A percentile compares a stretch with the other conserved stretches of the same genome.
These are phyloP conservation scores for Starmera pachycereana DNA, from an alignment of 805 yeast species.

Conservation along the genomic window DNA sequence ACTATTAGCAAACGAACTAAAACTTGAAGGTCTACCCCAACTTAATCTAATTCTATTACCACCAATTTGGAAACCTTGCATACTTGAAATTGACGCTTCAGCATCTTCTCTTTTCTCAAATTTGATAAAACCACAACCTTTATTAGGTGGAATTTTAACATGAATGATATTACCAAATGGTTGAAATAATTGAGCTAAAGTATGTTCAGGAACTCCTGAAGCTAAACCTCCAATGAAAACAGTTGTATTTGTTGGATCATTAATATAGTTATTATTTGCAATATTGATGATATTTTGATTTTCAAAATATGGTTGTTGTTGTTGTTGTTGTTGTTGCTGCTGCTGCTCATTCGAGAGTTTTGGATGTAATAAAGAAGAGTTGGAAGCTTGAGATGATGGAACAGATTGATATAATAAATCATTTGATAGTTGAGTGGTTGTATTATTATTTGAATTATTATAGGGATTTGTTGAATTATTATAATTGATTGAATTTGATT, in stretches of 20 bases:
- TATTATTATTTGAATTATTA: conserved; percentile 55
- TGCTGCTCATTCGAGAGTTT: too few species aligned
- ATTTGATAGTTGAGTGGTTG: conserved; percentile 16
- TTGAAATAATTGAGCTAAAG: conserved; percentile 50
- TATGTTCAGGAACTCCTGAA: conserved; percentile 50
- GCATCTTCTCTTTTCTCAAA: conserved; percentile 62
- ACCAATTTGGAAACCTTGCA: conserved; percentile 74
- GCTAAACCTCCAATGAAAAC: conserved; percentile 73
- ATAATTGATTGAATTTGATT: neutral
- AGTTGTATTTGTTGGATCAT: conserved; percentile 60
- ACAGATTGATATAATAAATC: too few species aligned
- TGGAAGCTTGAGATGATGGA: too few species aligned
- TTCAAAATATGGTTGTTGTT: too few species aligned
- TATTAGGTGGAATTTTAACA: conserved; percentile 69
- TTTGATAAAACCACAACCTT: conserved; percentile 72
- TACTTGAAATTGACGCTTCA: conserved; percentile 63
- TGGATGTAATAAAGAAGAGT: too few species aligned
- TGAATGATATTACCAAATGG: conserved; percentile 65
- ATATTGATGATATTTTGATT: too few species aligned
- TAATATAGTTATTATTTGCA: conserved; percentile 2
- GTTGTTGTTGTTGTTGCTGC: too few species aligned
- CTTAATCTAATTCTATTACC: conserved; percentile 63
- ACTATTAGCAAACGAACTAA: too few species aligned
- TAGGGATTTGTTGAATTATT: neutral
- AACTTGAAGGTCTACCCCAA: conserved; percentile 50